Evolutionary conservation across 257 asterid genomes (phyloP).

Genomic region (Solanum okadae): DNA sequence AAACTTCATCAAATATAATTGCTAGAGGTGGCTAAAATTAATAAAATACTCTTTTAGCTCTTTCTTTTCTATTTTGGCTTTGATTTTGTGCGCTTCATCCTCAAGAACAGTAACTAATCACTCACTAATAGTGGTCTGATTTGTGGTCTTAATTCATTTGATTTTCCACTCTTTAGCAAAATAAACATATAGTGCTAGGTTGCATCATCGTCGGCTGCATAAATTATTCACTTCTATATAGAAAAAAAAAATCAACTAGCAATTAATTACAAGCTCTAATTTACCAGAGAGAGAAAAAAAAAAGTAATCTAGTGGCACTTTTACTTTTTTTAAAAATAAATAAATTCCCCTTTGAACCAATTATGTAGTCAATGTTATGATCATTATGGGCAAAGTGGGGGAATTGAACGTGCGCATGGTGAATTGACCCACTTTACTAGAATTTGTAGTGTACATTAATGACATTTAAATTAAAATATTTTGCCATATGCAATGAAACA

Average conservation of each 20-base stretch:
- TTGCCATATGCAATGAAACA: not conserved
- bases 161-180: not conserved
- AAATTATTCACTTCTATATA: not conserved
- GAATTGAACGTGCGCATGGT: not conserved
- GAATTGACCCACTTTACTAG: not conserved
- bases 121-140: not conserved
- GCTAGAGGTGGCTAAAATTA: not conserved
- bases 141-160: not conserved
- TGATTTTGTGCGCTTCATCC: not conserved
- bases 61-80: not conserved
- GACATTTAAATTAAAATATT: not conserved
- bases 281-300: not conserved
- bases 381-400: not conserved
- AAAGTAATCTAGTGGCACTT: not conserved
- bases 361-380: not conserved
- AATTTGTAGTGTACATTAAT: not conserved
- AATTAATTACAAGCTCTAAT: not conserved
- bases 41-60: not conserved
- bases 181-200: not conserved
- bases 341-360: not conserved
- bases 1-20: not conserved
- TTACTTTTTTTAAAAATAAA: not conserved
- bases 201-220: not conserved
- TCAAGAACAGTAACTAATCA: not conserved
- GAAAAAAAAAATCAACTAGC: not conserved